A percentile compares a stretch with the other conserved stretches of the same genome.
These are phyloP conservation scores for Podospora sp. DNA, from an alignment of 495 filamentous ascomycete species.

Conservation along the genomic window DNA sequence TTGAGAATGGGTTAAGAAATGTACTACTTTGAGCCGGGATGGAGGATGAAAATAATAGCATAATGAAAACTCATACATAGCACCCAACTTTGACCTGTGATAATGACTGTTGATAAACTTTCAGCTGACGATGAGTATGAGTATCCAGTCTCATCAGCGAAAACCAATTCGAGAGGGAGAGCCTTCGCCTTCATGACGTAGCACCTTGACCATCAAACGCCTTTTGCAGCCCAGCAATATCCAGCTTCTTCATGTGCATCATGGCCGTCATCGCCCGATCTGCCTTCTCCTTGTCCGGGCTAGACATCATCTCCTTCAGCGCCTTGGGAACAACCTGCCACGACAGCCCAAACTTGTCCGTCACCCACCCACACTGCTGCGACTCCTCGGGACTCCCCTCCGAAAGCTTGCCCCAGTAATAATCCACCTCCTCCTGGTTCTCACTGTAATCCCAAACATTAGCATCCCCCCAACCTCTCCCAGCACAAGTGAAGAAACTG, in stretches of 20 bases:
- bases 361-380: conserved; percentile 42
- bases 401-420: conserved; percentile 42
- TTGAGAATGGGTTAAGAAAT: too few species aligned
- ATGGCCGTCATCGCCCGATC: conserved; percentile 32
- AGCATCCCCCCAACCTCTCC: neutral
- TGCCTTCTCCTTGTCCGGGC: conserved; percentile 24
- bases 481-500: neutral
- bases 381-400: conserved; percentile 36
- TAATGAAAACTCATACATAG: too few species aligned
- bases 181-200: neutral
- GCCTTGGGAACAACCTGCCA: conserved; percentile 45
- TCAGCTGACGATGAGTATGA: too few species aligned
- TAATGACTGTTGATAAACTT: neutral
- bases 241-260: conserved; percentile 43
- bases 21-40: too few species aligned
- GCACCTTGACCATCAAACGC: conserved; percentile 29
- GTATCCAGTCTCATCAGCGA: neutral
- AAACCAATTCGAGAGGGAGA: neutral
- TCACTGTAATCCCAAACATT: conserved; percentile 24
- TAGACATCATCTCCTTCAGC: conserved; percentile 32
- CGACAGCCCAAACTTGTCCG: conserved; percentile 41
- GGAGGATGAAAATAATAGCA: too few species aligned
- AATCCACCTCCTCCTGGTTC: conserved; percentile 44
- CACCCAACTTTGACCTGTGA: too few species aligned
- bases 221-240: conserved; percentile 38